Evolutionary conservation across 2,329 filamentous ascomycete species (phyloP).

Genomic region (Spiromastix sp.): DNA sequence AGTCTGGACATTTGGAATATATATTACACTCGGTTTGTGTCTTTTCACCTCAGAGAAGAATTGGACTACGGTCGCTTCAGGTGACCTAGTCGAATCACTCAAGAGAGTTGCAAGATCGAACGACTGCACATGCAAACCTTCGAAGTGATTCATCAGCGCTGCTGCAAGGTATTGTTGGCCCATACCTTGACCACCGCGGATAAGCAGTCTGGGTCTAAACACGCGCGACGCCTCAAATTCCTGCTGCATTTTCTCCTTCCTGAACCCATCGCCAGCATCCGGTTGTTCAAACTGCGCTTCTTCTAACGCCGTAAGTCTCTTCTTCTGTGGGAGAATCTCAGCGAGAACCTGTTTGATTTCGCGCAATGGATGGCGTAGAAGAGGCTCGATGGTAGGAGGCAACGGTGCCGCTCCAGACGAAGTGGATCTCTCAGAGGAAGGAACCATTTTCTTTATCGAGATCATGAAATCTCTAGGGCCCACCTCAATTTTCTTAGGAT

Average conservation of each 20-base stretch:
- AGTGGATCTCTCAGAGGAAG: conserved; percentile 83
- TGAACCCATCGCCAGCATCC: conserved; percentile 73
- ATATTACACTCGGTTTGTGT: conserved; percentile 92
- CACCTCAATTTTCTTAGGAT: conserved; percentile 73
- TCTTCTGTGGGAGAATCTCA: conserved; percentile 69
- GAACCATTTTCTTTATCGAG: conserved; percentile 90
- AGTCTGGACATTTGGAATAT: conserved; percentile 77
- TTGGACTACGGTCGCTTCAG: conserved; percentile 81
- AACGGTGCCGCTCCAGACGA: conserved; percentile 75
- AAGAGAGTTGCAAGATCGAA: conserved; percentile 85
- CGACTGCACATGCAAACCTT: conserved; percentile 87
- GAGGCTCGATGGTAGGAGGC: conserved; percentile 67
- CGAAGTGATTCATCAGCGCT: conserved; percentile 80
- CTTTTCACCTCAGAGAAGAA: conserved; percentile 86
- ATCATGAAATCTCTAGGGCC: conserved; percentile 95
- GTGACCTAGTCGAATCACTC: conserved; percentile 67
- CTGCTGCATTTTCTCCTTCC: conserved; percentile 62
- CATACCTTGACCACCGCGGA: conserved; percentile 78
- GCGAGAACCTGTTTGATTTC: conserved; percentile 62
- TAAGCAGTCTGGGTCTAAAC: conserved; percentile 77
- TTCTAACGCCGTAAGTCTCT: conserved; percentile 79
- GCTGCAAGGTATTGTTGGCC: conserved; percentile 82
- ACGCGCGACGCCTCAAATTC: conserved; percentile 82
- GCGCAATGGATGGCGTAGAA: conserved; percentile 62
- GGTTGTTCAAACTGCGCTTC: conserved; percentile 88